Evolutionary conservation across 352 stramenopile genomes (phyloP), one percentile per base, ranked within the genome.

Genomic region (Phytopythium litorale): DNA sequence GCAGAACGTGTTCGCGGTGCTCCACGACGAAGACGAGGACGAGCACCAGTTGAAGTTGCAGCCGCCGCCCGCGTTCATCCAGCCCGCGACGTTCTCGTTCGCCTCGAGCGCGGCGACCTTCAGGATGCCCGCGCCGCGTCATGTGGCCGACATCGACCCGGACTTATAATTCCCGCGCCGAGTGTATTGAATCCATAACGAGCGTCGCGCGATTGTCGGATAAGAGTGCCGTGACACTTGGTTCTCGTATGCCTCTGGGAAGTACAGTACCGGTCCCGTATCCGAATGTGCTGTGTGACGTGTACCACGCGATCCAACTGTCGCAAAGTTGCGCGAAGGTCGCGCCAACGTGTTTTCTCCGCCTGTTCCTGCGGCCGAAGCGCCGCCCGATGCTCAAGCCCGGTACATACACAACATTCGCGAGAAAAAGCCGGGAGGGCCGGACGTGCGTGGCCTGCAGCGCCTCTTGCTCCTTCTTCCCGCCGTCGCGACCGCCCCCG

Each of bases 61-160:
- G 51, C 38, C 63, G 64, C 32, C 46, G 16, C 45, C 79, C 11
- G 63, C 62, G 46, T 84, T 89, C 59, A 66, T 92, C 57, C 81
- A 84, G 62, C 79, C 84, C 15, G 81, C 84, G 32, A 92, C 84
- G 8, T 92, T 92, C 57, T 78, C 65, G n/a, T 87, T 92, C 42
- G 56, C 45, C 1, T 56, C 46, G 18, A 19, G 18, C 11, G 65
- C 73, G 18, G 48, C 68, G 9, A 68, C 60, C 16, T 73, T 75
- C 32, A 58, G 46, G 28, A 49, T 77, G 4, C 68, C 68, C 53
- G 58, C 65, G 33, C 68, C 65, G 38, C 56, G 69, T 15, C 66
- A 66, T 32, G 65, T 57, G 51, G 51, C 21, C 4, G 75, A 71
- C 7, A 87, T 90, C 18, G 79, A 92, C 38, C 77, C 78, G 1